Base-by-base conservation (phyloP, 345 rosid genomes). In the Aquilaria yunnanensis region DNA sequence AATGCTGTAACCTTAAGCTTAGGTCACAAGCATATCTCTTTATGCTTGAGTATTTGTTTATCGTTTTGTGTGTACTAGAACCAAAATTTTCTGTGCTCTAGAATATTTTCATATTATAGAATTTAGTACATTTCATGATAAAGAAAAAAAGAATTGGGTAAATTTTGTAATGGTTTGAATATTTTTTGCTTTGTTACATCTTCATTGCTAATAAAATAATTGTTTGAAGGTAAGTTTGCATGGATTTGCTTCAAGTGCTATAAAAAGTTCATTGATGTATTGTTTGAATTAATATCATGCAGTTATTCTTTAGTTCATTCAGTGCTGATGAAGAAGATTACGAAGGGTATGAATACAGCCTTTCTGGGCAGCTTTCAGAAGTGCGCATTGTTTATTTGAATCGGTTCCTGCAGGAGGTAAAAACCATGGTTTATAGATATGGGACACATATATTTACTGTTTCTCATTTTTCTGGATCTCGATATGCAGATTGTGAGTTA, bases 331-430 rank as follows among this genome's bases (percentile, higher is more conserved):
- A 94, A 73, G 97, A 88, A 45, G 99, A 94, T 72, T 77, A 90
- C 67, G 73, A 82, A 71, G 99, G 99, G 67, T 94, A 80, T 61
- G 99, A 94, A 43, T 94, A 80, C 77, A 72, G 88, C 79, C 89
- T 94, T 68, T 68, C 74, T 69, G 99, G 99, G 56, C 83, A 94
- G 81, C 85, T 94, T 70, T 94, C 99, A 63, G 99, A 94, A 94
- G 97, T 94, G 64, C 96, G 96, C 56, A 45, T 94, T 73, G 92
- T 94, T 68, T 94, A 85, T 79, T 74, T 94, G 73, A 90, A 90
- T 77, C 96, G 99, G 63, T 94, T 94, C 80, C 82, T 94, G 65
- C 97, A 86, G 84, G 99, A 94, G 99, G 99, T 94, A 85, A 65
- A 43, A 32, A 37, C 8, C 43, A 4, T 37, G 43, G 43, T 37